A percentile compares a stretch with the other conserved stretches of the same genome.
These are phyloP conservation scores for Neurospora sp. DNA, from an alignment of 495 filamentous ascomycete species.

Conservation along the genomic window DNA sequence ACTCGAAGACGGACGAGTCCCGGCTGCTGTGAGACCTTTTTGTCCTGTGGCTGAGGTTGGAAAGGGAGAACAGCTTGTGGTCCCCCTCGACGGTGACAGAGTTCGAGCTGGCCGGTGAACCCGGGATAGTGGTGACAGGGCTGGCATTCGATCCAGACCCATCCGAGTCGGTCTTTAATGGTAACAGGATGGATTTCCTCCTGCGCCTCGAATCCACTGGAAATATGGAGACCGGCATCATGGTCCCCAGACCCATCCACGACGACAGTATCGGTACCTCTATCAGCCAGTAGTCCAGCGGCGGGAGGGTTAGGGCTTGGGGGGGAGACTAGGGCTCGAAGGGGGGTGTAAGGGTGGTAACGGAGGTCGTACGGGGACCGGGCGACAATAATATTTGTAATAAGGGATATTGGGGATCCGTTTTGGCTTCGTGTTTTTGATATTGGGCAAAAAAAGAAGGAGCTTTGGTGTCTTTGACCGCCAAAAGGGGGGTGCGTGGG, in stretches of 20 bases:
- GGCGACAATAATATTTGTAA: not conserved
- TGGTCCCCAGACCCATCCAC: not conserved
- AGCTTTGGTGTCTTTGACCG: not conserved
- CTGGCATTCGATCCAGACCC: constrained; percentile 12
- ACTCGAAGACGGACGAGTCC: constrained; percentile 1
- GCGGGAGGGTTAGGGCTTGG: not conserved
- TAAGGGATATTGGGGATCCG: not conserved
- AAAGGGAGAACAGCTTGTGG: constrained; percentile 18
- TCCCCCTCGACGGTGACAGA: constrained; percentile 6
- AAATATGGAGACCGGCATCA: not conserved
- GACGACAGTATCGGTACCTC: not conserved
- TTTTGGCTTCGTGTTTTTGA: not conserved
- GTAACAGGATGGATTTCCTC: not conserved
- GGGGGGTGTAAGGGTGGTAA: not conserved
- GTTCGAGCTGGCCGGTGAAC: constrained; percentile 15
- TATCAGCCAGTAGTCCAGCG: not conserved
- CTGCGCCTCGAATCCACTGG: constrained; percentile 7
- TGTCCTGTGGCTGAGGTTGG: constrained; percentile 11
- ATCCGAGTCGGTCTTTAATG: constrained; percentile 6
- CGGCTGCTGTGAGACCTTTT: constrained; percentile 16
- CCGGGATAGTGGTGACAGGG: constrained; percentile 7
- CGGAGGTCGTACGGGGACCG: not conserved
- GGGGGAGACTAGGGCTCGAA: not conserved
- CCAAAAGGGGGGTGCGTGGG: not conserved
- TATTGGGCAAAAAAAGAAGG: not conserved